Percentiles rank a stretch among this genome's conserved stretches.
These are phyloP conservation scores for Aspergillus ellipticus DNA, from an alignment of 495 filamentous ascomycete species.

Conservation along the genomic window DNA sequence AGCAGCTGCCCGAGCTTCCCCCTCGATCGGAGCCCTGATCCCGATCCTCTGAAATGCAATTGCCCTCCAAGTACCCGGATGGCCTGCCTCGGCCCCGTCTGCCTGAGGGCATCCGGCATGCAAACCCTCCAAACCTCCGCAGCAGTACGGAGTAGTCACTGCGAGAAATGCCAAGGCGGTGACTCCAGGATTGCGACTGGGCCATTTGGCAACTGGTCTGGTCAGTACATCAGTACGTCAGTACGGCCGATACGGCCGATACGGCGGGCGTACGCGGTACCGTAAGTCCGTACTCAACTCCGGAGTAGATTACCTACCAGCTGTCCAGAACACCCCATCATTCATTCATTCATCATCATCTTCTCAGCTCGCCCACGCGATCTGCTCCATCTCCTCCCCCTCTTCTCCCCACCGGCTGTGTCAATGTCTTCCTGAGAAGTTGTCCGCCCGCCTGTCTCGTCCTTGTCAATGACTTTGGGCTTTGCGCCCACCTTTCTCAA, in stretches of 20 bases:
- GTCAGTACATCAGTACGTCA: too few species aligned
- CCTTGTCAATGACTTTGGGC: conserved; percentile 31
- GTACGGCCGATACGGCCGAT: conserved; percentile 38
- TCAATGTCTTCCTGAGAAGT: conserved; percentile 19
- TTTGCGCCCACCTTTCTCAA: conserved; percentile 20
- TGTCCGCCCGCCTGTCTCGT: conserved; percentile 12
- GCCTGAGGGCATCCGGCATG: too few species aligned
- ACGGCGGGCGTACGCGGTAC: too few species aligned
- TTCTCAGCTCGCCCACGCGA: conserved; percentile 13
- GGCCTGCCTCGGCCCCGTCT: too few species aligned
- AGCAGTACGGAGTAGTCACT: not conserved
- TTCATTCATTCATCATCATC: not conserved
- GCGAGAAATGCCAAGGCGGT: not conserved
- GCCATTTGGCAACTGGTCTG: too few species aligned
- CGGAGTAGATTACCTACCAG: conserved; percentile 24
- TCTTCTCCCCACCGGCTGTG: not conserved
- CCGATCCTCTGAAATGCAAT: too few species aligned
- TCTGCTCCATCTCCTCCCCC: not conserved
- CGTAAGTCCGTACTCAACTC: too few species aligned
- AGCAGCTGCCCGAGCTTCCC: too few species aligned
- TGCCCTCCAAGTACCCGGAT: too few species aligned
- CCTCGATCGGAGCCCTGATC: too few species aligned
- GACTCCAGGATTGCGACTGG: not conserved
- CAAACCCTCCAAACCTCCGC: too few species aligned
- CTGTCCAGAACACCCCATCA: conserved; percentile 35